phyloP scores from a whole-genome alignment of 2,329 filamentous ascomycete species.

The Huntiella bhutanensis region DNA sequence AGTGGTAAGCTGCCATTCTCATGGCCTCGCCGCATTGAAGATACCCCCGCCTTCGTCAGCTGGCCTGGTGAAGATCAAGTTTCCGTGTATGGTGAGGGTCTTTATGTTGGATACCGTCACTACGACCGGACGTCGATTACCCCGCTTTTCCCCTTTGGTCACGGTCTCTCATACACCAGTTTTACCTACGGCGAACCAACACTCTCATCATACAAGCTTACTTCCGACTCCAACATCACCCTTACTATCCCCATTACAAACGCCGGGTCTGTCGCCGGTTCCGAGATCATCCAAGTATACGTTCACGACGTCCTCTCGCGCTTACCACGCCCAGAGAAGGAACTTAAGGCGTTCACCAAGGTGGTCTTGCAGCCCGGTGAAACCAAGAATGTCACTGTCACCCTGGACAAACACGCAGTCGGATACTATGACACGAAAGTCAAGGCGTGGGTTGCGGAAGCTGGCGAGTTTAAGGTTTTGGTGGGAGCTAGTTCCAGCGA shows the following conservation, averaged over 20 bases:
- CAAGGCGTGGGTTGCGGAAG: constrained; percentile 44
- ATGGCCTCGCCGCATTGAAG: constrained; percentile 43
- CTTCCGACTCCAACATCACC: constrained; percentile 23
- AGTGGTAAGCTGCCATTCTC: constrained; percentile 52
- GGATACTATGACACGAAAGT: constrained; percentile 44
- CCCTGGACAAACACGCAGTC: constrained; percentile 30
- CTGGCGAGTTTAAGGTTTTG: constrained; percentile 40
- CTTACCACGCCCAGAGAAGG: constrained; percentile 49
- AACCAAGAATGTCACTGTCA: constrained; percentile 29
- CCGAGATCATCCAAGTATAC: constrained; percentile 51
- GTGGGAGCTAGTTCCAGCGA: constrained; percentile 44
- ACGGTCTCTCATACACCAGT: constrained; percentile 53
- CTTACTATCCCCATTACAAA: constrained; percentile 33
- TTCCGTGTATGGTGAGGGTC: constrained; percentile 51
- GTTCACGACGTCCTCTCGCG: constrained; percentile 42
- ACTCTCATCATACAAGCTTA: constrained; percentile 25
- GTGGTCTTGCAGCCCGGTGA: constrained; percentile 37
- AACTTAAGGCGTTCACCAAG: constrained; percentile 52
- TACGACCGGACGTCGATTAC: constrained; percentile 43
- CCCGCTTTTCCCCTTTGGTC: constrained; percentile 53
- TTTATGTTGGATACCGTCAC: constrained; percentile 56
- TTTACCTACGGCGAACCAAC: constrained; percentile 44
- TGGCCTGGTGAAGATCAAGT: constrained; percentile 53
- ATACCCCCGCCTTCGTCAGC: constrained; percentile 53
- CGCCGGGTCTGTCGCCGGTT: constrained; percentile 34